Conservation (phyloP, 192 early-diverging fungal species). For the Backusella psychrophila region DNA sequence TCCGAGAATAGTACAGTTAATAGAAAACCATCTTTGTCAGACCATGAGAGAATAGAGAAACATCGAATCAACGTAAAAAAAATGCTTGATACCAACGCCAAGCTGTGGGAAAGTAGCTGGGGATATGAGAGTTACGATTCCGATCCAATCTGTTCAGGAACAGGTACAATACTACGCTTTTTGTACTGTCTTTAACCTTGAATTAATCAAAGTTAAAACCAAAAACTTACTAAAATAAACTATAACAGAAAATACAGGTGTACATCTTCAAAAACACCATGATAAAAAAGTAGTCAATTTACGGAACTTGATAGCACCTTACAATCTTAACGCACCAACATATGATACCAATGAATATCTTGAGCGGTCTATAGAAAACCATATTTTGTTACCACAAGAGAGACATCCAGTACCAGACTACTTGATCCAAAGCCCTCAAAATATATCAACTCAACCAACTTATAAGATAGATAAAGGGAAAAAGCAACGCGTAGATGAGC, state of each 20-base stretch:
- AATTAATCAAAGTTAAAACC: not conserved
- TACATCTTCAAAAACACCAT: not conserved
- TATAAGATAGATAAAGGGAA: not conserved
- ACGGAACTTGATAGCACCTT: not conserved
- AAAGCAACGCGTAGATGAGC: not conserved
- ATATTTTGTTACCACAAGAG: not conserved
- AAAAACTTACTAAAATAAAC: not conserved
- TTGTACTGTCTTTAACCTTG: not conserved
- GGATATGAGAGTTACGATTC: not conserved
- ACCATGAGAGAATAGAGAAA: slow-evolving; percentile 2
- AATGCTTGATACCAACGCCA: slow-evolving; percentile 19
- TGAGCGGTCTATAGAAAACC: not conserved
- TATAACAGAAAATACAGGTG: not conserved
- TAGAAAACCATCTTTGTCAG: not conserved
- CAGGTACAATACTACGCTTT: not conserved
- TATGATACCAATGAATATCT: not conserved
- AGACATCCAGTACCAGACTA: not conserved
- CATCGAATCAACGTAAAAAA: slow-evolving; percentile 11
- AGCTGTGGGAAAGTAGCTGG: slow-evolving; percentile 12
- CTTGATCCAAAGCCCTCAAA: not conserved
- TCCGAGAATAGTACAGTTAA: not conserved
- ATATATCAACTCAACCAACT: not conserved
- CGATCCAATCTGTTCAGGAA: not conserved
- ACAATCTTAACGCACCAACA: not conserved
- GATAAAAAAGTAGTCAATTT: not conserved